Evolutionary conservation across 495 filamentous ascomycete genomes (phyloP), one percentile per base, ranked within the genome.

Genomic region (Echria macrotheca): DNA sequence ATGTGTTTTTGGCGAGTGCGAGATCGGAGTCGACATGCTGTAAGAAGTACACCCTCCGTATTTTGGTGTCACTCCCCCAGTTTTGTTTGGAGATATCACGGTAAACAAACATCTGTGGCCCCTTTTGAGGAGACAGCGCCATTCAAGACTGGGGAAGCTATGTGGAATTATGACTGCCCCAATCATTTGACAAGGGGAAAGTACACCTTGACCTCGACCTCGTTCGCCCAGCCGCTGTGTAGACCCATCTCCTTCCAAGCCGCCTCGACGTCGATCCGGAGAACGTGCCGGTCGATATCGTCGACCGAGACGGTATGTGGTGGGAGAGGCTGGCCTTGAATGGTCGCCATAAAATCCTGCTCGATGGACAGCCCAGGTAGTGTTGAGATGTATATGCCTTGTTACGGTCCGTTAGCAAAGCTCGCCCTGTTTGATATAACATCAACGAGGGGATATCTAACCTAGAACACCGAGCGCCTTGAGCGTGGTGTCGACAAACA

Each of bases 391-490:
- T 85, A 87, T 18, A 87, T 52, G 0, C 85, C 84, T 85, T 39
- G 7, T 18, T 24, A 21, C 23, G 2, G 15, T 14, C n/a, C 7
- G 22, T 56, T 37, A 56, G 49, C 24, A 46, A 9, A n/a, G n/a
- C n/a, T n/a, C n/a, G n/a, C n/a, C n/a, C n/a, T n/a, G n/a, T n/a
- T n/a, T n/a, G n/a, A n/a, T n/a, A n/a, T n/a, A n/a, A n/a, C n/a
- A n/a, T n/a, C n/a, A n/a, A n/a, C n/a, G n/a, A n/a, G n/a, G n/a
- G n/a, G n/a, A n/a, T n/a, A n/a, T n/a, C 64, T 76, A 69, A 70
- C 90, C 91, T 10, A 96, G 61, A 14, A 74, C 76, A 0, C 93
- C 93, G 19, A 98, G 64, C 0, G 87, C 91, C 63, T 95, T 98
- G 32, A 96, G 53, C 32, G 70, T 74, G 5, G 82, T 76, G 52